Percentiles rank a stretch among this genome's conserved stretches.
phyloP scores from a whole-genome alignment of 768 basidiomycete species.

The Mrakia frigida region DNA sequence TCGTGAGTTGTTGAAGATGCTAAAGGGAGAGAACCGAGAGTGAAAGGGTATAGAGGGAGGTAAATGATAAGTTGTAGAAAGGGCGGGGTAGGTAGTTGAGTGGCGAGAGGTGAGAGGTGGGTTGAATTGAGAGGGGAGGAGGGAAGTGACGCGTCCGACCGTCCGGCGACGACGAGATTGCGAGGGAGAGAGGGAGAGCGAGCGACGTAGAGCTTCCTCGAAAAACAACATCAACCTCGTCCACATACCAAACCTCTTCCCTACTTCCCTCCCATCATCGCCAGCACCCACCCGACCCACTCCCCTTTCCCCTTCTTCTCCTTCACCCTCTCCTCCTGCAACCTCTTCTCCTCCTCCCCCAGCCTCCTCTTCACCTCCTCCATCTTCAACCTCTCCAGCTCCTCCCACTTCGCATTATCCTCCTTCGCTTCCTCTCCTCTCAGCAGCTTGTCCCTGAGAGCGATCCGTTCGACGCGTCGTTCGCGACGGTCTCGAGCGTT shows the following conservation, averaged over 20 bases:
- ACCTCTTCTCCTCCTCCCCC: background rate
- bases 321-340: background rate
- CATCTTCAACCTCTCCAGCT: background rate
- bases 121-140: too few species aligned
- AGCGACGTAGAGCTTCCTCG: background rate
- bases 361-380: background rate
- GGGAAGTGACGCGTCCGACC: too few species aligned
- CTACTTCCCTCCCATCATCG: slow-evolving; percentile 4
- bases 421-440: background rate
- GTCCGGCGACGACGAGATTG: too few species aligned
- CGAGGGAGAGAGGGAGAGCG: background rate
- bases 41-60: background rate
- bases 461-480: background rate
- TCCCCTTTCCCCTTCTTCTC: slow-evolving; percentile 2
- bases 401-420: background rate
- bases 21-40: background rate
- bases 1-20: background rate
- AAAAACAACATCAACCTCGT: background rate
- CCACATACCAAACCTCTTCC: background rate
- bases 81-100: background rate
- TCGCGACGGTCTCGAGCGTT: background rate
- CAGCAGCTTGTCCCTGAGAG: too few species aligned
- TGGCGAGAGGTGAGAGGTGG: too few species aligned
- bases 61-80: background rate
- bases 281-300: slow-evolving; percentile 1